These are phyloP conservation scores for Apocynum venetum DNA, from an alignment of 257 asterid species.

Conservation along the genomic window DNA sequence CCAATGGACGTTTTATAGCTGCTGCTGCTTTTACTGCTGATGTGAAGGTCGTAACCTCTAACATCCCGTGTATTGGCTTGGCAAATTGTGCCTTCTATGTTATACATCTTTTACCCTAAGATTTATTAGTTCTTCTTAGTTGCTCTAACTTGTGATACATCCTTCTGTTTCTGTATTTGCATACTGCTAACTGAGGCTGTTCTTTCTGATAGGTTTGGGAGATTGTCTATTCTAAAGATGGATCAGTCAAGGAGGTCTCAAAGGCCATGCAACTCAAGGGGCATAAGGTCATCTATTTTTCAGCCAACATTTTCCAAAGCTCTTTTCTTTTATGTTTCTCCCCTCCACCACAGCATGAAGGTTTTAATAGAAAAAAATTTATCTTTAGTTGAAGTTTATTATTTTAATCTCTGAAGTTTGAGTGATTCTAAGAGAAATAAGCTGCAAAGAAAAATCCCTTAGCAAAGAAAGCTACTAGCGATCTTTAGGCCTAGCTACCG, in stretches of 20 bases:
- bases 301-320: slow-evolving; percentile 3
- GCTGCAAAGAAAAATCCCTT: too few relatives aligned
- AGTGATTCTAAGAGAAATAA: background rate
- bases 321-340: background rate
- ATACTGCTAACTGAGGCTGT: background rate
- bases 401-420: background rate
- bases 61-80: background rate
- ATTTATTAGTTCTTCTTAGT: background rate
- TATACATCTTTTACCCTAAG: background rate
- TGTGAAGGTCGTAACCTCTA: slow-evolving; percentile 61
- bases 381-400: background rate
- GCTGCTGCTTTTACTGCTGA: slow-evolving; percentile 99
- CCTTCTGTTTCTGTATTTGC: background rate
- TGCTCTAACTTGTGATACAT: background rate
- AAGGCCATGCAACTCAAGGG: slow-evolving; percentile 97
- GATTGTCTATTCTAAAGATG: slow-evolving; percentile 86
- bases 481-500: too few relatives aligned
- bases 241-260: slow-evolving; percentile 83
- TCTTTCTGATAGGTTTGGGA: slow-evolving; percentile 78
- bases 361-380: background rate
- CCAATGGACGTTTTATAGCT: slow-evolving; percentile 95
- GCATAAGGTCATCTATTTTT: slow-evolving; percentile 67
- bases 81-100: background rate
- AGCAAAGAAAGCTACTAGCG: too few relatives aligned
- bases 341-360: background rate